Evolutionary conservation across 2,329 filamentous ascomycete genomes (phyloP), one percentile per base, ranked within the genome.

Genomic region (Coniochaeta ligniaria): DNA sequence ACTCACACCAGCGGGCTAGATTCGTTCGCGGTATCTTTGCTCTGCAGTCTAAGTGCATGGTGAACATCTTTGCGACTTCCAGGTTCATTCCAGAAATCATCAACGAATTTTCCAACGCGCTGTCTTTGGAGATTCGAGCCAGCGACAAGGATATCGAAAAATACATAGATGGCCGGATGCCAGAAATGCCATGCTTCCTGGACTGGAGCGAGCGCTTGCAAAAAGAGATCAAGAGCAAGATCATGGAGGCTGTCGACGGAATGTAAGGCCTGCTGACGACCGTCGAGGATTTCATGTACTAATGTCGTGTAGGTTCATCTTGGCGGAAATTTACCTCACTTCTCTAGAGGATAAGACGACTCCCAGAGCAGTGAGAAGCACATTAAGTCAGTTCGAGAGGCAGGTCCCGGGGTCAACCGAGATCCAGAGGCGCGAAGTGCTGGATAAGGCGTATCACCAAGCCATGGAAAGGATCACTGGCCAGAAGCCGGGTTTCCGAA

Each of bases 41-140:
- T 20, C 60, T 69, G 4, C 66, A 67, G 41, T 17, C 22, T 3
- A 43, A 47, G 14, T 14, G 6, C 5, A 20, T 22, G 14, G 54
- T 60, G 9, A 69, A 60, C 38, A 5, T 63, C 64, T 75, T 75
- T 60, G 68, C 74, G 2, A 70, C 75, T 1, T 75, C 74, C 16
- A 65, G 71, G 22, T 69, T 74, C 16, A 61, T 73, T 7, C 69
- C 72, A 5, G 71, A 72, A 1, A 65, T 77, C 6, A 56, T 57
- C 3, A 64, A 65, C 4, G 68, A 71, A 50, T 69, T 59, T 57
- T 68, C 31, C 1, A 9, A 24, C 20, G 54, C 20, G 31, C 6
- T 7, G 31, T 38, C 33, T n/a, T 6, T 64, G 8, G 66, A 67
- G 17, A 62, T 66, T 28, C 26, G 41, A 6, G 66, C 65, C 1